Evolutionary conservation across 805 yeast genomes (phyloP).

Genomic region (Teunomyces stri): DNA sequence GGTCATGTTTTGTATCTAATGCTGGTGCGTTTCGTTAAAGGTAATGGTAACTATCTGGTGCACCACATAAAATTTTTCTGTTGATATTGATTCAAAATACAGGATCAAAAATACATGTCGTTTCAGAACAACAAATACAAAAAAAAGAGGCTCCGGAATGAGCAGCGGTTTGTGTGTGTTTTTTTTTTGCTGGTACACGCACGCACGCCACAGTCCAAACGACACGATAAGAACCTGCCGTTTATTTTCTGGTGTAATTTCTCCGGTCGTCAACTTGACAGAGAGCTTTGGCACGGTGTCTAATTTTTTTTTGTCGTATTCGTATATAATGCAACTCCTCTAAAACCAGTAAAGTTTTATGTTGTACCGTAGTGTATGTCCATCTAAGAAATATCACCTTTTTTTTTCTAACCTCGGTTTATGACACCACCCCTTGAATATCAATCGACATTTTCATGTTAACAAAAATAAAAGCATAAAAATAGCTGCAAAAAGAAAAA

Average conservation of each 20-base stretch:
- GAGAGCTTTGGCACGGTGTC: too few relatives aligned
- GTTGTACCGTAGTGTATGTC: too few relatives aligned
- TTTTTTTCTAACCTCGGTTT: neutral
- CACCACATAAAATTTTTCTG: slow-evolving; percentile 2
- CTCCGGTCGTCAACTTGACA: too few relatives aligned
- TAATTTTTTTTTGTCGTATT: too few relatives aligned
- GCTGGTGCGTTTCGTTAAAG: neutral
- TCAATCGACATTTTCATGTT: neutral
- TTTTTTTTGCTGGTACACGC: neutral
- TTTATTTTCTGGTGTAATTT: too few relatives aligned
- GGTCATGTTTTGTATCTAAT: slow-evolving; percentile 18
- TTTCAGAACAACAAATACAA: too few relatives aligned
- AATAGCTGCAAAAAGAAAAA: neutral
- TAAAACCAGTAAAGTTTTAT: too few relatives aligned
- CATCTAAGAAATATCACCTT: neutral
- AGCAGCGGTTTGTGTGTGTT: too few relatives aligned
- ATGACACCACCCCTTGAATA: neutral
- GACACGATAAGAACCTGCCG: too few relatives aligned
- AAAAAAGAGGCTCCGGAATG: too few relatives aligned
- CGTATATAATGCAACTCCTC: too few relatives aligned
- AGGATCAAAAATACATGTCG: slow-evolving; percentile 36
- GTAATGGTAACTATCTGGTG: neutral
- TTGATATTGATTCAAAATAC: slow-evolving; percentile 5
- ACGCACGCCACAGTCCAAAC: neutral
- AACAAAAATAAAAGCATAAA: neutral